Evolutionary conservation across 805 yeast genomes (phyloP).

Genomic region (Ascoidea rubescens): DNA sequence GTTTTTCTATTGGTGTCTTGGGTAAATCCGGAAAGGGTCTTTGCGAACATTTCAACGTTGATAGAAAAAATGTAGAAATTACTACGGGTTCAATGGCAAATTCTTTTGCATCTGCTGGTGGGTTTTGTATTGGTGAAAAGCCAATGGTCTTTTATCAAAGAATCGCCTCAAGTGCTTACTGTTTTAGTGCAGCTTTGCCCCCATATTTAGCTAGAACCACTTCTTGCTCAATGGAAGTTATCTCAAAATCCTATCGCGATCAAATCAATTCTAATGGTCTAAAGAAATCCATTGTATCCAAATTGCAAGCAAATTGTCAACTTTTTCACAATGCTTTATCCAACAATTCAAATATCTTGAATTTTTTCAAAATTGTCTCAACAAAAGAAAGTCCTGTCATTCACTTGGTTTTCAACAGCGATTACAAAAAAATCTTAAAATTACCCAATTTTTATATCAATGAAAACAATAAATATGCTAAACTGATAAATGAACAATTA

Average conservation of each 20-base stretch:
- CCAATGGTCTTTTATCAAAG: slow-evolving; percentile 88
- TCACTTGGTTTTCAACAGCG: slow-evolving; percentile 44
- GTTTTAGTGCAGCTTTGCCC: slow-evolving; percentile 89
- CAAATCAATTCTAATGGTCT: slow-evolving; percentile 19
- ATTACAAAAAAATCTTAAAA: slow-evolving; percentile 26
- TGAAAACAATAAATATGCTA: slow-evolving; percentile 20
- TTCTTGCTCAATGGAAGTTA: slow-evolving; percentile 35
- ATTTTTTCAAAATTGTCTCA: slow-evolving; percentile 40
- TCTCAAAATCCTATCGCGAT: slow-evolving; percentile 18
- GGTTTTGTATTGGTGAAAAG: slow-evolving; percentile 77
- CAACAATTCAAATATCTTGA: slow-evolving; percentile 21
- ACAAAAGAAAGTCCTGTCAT: slow-evolving; percentile 48
- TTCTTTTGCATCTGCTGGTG: slow-evolving; percentile 79
- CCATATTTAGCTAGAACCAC: slow-evolving; percentile 71
- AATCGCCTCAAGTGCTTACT: slow-evolving; percentile 78
- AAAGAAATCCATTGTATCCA: slow-evolving; percentile 19
- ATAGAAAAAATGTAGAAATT: slow-evolving; percentile 54
- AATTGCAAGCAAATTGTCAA: slow-evolving; percentile 26
- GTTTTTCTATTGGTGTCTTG: slow-evolving; percentile 72
- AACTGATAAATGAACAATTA: slow-evolving; percentile 15
- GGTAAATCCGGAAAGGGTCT: slow-evolving; percentile 82
- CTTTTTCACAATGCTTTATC: slow-evolving; percentile 26
- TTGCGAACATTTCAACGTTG: slow-evolving; percentile 56
- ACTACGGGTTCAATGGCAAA: slow-evolving; percentile 80
- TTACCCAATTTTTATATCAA: slow-evolving; percentile 26